These are phyloP conservation scores for Aspergillus incahuasiensis DNA, from an alignment of 495 filamentous ascomycete genomes.

Conservation along the genomic window DNA sequence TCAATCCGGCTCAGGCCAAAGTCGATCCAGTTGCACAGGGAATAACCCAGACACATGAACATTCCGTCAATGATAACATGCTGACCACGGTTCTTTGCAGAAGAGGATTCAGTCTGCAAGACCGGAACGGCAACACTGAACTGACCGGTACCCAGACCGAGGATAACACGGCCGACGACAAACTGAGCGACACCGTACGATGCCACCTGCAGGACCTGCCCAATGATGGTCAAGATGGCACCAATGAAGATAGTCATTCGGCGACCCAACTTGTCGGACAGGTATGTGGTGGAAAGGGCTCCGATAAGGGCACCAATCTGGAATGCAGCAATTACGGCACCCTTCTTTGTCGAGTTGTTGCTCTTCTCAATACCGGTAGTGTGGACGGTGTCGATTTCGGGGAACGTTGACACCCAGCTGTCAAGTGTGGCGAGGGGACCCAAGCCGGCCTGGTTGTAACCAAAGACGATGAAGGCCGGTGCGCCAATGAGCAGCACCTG, in stretches of 20 bases:
- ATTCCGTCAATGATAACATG: slow-evolving; percentile 45
- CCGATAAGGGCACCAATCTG: slow-evolving; percentile 42
- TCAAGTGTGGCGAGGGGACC: slow-evolving; percentile 17
- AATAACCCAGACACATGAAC: slow-evolving; percentile 55
- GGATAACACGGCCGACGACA: slow-evolving; percentile 44
- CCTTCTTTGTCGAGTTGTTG: slow-evolving; percentile 31
- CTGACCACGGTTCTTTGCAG: slow-evolving; percentile 36
- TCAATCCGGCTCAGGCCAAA: slow-evolving; percentile 43
- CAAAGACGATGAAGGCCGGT: slow-evolving; percentile 27
- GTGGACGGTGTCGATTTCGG: slow-evolving; percentile 32
- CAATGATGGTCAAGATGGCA: slow-evolving; percentile 44
- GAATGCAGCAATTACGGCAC: slow-evolving; percentile 39
- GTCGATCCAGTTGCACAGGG: slow-evolving; percentile 63
- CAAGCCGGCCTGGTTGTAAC: slow-evolving; percentile 24
- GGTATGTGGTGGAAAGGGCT: slow-evolving; percentile 31
- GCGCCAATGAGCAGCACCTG: slow-evolving; percentile 22
- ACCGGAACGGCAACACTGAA: slow-evolving; percentile 56
- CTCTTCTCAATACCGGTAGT: slow-evolving; percentile 21
- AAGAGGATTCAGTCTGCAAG: slow-evolving; percentile 38
- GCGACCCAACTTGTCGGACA: slow-evolving; percentile 48
- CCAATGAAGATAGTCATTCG: slow-evolving; percentile 52
- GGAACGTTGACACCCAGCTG: slow-evolving; percentile 21
- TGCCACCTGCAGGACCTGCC: slow-evolving; percentile 45
- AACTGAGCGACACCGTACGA: slow-evolving; percentile 37
- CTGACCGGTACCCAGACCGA: slow-evolving; percentile 56